Percentiles rank a stretch among this genome's conserved stretches.
Evolutionary conservation across 306 rosid genomes (phyloP).

Genomic region (Delonix regia): DNA sequence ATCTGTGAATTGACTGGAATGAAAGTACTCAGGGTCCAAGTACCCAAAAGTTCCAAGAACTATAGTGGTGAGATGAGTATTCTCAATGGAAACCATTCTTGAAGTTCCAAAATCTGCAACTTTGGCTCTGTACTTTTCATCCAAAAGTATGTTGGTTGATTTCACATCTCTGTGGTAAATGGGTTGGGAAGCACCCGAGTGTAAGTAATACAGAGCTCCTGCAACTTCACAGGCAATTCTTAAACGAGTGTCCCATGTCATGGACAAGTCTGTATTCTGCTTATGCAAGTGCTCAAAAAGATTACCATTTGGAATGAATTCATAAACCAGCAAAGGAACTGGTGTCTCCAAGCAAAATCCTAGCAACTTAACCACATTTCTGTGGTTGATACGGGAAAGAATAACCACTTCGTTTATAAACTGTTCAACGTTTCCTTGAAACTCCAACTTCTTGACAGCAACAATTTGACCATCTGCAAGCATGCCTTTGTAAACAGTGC

Average conservation of each 20-base stretch:
- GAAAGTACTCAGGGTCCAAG: slow-evolving; percentile 42
- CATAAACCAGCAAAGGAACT: slow-evolving; percentile 42
- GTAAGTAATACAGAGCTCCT: slow-evolving; percentile 39
- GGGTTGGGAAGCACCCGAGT: slow-evolving; percentile 40
- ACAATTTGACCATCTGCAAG: slow-evolving; percentile 36
- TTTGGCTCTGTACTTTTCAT: slow-evolving; percentile 35
- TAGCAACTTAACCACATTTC: slow-evolving; percentile 46
- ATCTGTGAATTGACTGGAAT: slow-evolving; percentile 41
- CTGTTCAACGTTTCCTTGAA: slow-evolving; percentile 32
- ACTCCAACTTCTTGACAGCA: slow-evolving; percentile 38
- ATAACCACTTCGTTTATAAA: slow-evolving; percentile 42
- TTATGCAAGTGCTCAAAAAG: slow-evolving; percentile 35
- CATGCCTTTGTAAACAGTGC: slow-evolving; percentile 47
- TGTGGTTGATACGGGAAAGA: slow-evolving; percentile 48
- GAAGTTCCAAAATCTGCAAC: slow-evolving; percentile 43
- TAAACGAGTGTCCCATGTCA: slow-evolving; percentile 44
- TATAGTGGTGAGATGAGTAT: slow-evolving; percentile 39
- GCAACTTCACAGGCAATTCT: slow-evolving; percentile 39
- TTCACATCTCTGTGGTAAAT: slow-evolving; percentile 46
- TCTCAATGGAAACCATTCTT: slow-evolving; percentile 33
- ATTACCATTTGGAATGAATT: slow-evolving; percentile 43
- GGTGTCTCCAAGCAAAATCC: slow-evolving; percentile 44
- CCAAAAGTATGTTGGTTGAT: slow-evolving; percentile 41
- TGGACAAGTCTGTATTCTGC: slow-evolving; percentile 24
- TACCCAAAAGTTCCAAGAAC: slow-evolving; percentile 45